Evolutionary conservation across 306 rosid genomes (phyloP).

Genomic region (Luffa aegyptiaca): DNA sequence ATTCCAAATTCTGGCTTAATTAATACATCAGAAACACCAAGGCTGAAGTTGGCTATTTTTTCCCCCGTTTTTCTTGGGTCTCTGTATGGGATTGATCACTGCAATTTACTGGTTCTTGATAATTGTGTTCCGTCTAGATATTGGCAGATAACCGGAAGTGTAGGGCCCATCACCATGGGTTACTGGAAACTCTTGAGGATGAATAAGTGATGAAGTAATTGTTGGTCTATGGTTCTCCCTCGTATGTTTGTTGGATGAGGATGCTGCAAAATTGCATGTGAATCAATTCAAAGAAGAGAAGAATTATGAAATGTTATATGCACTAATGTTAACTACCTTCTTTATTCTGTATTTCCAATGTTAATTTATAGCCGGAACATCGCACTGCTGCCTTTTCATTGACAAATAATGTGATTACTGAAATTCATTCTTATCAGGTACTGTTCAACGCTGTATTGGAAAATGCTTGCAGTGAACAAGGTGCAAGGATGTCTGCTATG

Average conservation of each 20-base stretch:
- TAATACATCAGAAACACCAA: background rate
- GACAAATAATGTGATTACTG: background rate
- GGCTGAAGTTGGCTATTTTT: background rate
- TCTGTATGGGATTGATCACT: background rate
- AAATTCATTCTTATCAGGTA: slow-evolving; percentile 33
- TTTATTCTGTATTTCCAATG: background rate
- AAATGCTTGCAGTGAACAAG: slow-evolving; percentile 99
- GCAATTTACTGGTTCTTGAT: background rate
- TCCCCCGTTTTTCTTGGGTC: background rate
- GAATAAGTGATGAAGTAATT: background rate
- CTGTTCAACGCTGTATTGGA: slow-evolving; percentile 87
- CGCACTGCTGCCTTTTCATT: background rate
- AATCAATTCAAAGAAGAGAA: background rate
- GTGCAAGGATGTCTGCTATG: slow-evolving; percentile 99
- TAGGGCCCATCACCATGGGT: background rate
- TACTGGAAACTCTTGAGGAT: background rate
- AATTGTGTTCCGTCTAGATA: background rate
- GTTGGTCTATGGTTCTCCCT: background rate
- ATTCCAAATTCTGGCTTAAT: background rate
- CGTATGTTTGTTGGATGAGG: background rate
- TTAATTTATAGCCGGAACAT: background rate
- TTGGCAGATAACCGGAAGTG: background rate
- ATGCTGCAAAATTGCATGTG: background rate
- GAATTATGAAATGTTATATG: background rate
- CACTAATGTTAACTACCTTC: background rate